A percentile compares a stretch with the other conserved stretches of the same genome.
Conservation (phyloP, 805 yeast species). For the Saturnispora sekii region DNA sequence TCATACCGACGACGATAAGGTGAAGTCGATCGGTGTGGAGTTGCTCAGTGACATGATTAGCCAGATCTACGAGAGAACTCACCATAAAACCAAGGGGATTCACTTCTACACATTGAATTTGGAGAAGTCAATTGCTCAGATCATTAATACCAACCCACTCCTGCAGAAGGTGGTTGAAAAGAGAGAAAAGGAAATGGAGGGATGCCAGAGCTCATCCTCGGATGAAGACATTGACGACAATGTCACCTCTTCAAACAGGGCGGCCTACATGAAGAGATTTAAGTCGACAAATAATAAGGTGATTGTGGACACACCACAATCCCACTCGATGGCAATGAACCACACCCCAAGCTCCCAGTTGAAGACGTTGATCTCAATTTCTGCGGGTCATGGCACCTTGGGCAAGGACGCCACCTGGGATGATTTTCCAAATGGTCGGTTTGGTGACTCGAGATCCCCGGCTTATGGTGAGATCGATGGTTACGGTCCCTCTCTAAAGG, state of each 20-base stretch:
- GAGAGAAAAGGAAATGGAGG: slow-evolving; percentile 30
- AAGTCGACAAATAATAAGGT: slow-evolving; percentile 24
- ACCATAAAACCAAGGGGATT: slow-evolving; percentile 62
- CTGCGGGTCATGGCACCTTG: slow-evolving; percentile 72
- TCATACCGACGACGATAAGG: slow-evolving; percentile 66
- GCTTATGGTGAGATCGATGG: slow-evolving; percentile 98
- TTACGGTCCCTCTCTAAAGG: slow-evolving; percentile 85
- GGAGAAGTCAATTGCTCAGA: slow-evolving; percentile 85
- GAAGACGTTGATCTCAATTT: slow-evolving; percentile 61
- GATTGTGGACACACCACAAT: slow-evolving; percentile 19
- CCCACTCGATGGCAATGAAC: slow-evolving; percentile 11
- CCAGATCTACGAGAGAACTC: slow-evolving; percentile 41
- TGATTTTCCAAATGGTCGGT: slow-evolving; percentile 92
- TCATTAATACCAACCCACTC: slow-evolving; percentile 53
- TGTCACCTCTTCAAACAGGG: slow-evolving; percentile 28
- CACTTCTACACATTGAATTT: slow-evolving; percentile 90
- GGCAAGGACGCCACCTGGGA: slow-evolving; percentile 96
- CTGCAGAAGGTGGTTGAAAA: slow-evolving; percentile 39
- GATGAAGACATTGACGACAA: slow-evolving; percentile 26
- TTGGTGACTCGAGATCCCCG: slow-evolving; percentile 90
- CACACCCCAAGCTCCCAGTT: slow-evolving; percentile 29
- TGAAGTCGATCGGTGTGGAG: slow-evolving; percentile 76
- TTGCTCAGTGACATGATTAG: slow-evolving; percentile 55
- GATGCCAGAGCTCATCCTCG: slow-evolving; percentile 25
- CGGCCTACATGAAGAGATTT: slow-evolving; percentile 26